Conservation (phyloP, 805 yeast species). For the Kockiozyma suomiensis region DNA sequence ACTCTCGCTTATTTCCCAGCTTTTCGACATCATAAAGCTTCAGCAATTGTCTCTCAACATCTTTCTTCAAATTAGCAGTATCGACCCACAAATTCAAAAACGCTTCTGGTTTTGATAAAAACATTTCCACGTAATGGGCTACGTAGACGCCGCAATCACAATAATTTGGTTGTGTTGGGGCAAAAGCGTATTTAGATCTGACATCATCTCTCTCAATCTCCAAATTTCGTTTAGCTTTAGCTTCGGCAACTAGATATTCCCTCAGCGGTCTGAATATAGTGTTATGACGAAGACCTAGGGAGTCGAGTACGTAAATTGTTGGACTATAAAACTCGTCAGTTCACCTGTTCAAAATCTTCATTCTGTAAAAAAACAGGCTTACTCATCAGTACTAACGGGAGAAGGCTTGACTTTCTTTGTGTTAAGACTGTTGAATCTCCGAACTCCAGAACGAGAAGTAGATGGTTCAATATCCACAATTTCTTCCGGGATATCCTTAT, state of each 20-base stretch:
- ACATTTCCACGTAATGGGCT: slow-evolving; percentile 58
- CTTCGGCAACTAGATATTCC: slow-evolving; percentile 65
- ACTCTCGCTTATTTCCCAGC: slow-evolving; percentile 19
- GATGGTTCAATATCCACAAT: slow-evolving; percentile 4
- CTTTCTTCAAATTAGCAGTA: slow-evolving; percentile 12
- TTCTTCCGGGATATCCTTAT: not conserved
- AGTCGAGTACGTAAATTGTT: slow-evolving; percentile 70
- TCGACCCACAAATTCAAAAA: slow-evolving; percentile 34
- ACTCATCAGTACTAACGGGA: slow-evolving; percentile 8
- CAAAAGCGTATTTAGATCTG: slow-evolving; percentile 53
- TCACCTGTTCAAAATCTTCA: no score
- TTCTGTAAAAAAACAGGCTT: not conserved
- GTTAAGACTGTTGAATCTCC: not conserved
- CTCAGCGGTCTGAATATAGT: slow-evolving; percentile 57
- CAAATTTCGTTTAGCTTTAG: slow-evolving; percentile 60
- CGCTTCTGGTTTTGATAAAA: slow-evolving; percentile 39
- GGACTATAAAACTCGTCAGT: slow-evolving; percentile 22
- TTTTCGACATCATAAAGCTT: slow-evolving; percentile 23
- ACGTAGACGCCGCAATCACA: slow-evolving; percentile 96
- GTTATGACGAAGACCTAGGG: slow-evolving; percentile 59
- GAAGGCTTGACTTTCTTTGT: not conserved
- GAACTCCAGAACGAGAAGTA: slow-evolving; percentile 7
- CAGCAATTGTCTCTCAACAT: slow-evolving; percentile 18
- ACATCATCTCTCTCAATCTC: slow-evolving; percentile 53
- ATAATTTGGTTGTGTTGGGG: slow-evolving; percentile 83